A percentile compares a stretch with the other conserved stretches of the same genome.
Evolutionary conservation across 768 basidiomycete genomes (phyloP).

Genomic region (Phylloporus sp.): DNA sequence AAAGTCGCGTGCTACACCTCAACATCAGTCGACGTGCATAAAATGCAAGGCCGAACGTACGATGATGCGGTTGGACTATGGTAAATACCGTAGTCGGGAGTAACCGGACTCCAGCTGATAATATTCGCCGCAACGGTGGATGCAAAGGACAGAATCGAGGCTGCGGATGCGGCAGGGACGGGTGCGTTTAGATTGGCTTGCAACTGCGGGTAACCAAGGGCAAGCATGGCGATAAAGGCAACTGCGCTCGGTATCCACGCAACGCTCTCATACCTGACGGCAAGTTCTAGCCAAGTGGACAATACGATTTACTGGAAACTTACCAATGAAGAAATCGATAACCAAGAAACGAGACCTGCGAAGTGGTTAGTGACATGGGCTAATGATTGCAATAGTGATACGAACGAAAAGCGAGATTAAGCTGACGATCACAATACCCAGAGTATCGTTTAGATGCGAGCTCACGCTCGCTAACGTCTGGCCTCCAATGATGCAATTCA

Average conservation of each 20-base stretch:
- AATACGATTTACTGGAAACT: not conserved
- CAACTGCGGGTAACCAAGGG: slow-evolving; percentile 71
- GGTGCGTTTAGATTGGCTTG: slow-evolving; percentile 37
- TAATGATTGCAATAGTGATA: not conserved
- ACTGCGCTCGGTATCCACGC: slow-evolving; percentile 75
- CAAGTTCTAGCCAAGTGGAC: not conserved
- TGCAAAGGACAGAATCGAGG: slow-evolving; percentile 40
- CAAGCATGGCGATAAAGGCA: slow-evolving; percentile 63
- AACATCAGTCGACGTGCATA: not conserved
- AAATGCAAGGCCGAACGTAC: slow-evolving; percentile 32
- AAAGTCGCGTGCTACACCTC: slow-evolving; percentile 33
- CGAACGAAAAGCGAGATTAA: slow-evolving; percentile 30
- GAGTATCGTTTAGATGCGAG: slow-evolving; percentile 25
- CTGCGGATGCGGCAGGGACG: slow-evolving; percentile 32
- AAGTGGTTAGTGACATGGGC: not conserved
- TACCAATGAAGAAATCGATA: slow-evolving; percentile 59
- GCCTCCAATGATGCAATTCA: slow-evolving; percentile 63
- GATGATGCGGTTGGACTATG: slow-evolving; percentile 55
- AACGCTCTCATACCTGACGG: slow-evolving; percentile 62
- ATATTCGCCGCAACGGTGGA: slow-evolving; percentile 44
- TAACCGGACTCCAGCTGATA: slow-evolving; percentile 42
- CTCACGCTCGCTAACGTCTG: slow-evolving; percentile 54
- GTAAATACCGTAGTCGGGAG: slow-evolving; percentile 48
- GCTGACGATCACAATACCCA: slow-evolving; percentile 34
- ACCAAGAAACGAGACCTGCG: slow-evolving; percentile 60